Conservation (phyloP, 495 filamentous ascomycete genomes). For the Copromyces sp. region DNA sequence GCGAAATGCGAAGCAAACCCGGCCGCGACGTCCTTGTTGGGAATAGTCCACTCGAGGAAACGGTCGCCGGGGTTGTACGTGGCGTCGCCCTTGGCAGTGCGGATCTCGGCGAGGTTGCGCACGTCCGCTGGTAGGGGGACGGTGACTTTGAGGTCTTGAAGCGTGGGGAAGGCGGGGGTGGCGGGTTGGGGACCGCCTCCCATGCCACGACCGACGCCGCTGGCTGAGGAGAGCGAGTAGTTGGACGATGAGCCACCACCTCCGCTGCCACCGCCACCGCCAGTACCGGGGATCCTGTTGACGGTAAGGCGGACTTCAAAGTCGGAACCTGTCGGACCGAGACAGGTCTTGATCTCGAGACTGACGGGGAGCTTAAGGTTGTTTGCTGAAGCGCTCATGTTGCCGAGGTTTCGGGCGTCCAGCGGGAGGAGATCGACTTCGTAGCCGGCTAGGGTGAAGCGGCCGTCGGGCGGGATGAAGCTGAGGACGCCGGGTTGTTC, state of each 20-base stretch:
- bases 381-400: constrained; percentile 24
- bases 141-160: constrained; percentile 74
- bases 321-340: constrained; percentile 64
- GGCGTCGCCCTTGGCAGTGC: constrained; percentile 77
- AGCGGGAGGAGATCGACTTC: constrained; percentile 83
- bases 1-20: constrained; percentile 53
- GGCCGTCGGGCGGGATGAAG: constrained; percentile 90
- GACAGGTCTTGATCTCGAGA: constrained; percentile 67
- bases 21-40: constrained; percentile 50
- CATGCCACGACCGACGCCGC: constrained; percentile 16
- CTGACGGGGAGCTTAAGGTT: constrained; percentile 72
- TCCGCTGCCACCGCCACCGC: constrained; percentile 29
- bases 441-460: constrained; percentile 91
- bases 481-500: constrained; percentile 82
- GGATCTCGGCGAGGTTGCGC: constrained; percentile 76
- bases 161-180: constrained; percentile 44
- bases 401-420: constrained; percentile 28
- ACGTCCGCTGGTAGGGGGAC: constrained; percentile 74
- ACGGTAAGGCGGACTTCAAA: constrained; percentile 81
- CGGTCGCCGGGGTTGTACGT: constrained; percentile 62
- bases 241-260: constrained; percentile 10
- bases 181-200: constrained; percentile 26
- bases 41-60: constrained; percentile 74
- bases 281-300: constrained; percentile 49
- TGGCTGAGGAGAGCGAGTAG: not conserved